Evolutionary conservation across 2,329 filamentous ascomycete species (phyloP).

Genomic region (Paracorniculantispora psalliotae): DNA sequence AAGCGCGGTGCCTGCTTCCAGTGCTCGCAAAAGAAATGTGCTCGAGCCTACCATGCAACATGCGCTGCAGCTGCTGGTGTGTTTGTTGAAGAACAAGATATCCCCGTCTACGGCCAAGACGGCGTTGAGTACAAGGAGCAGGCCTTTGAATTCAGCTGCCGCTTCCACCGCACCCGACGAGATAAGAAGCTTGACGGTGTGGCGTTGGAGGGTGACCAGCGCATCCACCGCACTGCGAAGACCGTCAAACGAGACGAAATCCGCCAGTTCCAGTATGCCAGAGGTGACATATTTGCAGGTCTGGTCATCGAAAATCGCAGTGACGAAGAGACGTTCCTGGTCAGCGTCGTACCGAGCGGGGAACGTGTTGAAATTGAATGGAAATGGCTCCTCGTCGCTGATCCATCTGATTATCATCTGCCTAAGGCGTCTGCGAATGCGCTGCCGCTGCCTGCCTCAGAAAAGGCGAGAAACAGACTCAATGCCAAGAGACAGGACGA

Average conservation of each 20-base stretch:
- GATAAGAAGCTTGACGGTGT: slow-evolving; percentile 69
- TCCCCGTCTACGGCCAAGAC: slow-evolving; percentile 84
- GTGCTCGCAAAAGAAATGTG: slow-evolving; percentile 91
- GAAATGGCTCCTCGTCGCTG: slow-evolving; percentile 75
- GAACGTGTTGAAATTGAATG: slow-evolving; percentile 75
- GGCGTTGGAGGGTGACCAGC: slow-evolving; percentile 63
- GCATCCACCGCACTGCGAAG: slow-evolving; percentile 63
- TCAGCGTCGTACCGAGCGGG: slow-evolving; percentile 80
- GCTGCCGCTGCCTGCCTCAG: slow-evolving; percentile 62
- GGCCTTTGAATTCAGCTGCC: slow-evolving; percentile 88
- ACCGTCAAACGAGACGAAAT: slow-evolving; percentile 67
- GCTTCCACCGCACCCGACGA: slow-evolving; percentile 86
- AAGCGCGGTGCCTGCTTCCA: slow-evolving; percentile 96
- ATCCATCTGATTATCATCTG: slow-evolving; percentile 64
- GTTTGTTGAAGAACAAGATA: slow-evolving; percentile 79
- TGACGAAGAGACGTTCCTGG: slow-evolving; percentile 68
- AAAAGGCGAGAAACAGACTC: slow-evolving; percentile 60
- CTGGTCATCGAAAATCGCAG: slow-evolving; percentile 77
- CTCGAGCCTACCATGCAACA: slow-evolving; percentile 88
- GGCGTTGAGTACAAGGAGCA: slow-evolving; percentile 89
- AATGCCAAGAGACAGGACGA: slow-evolving; percentile 60
- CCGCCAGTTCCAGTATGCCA: slow-evolving; percentile 79
- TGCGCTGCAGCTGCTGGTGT: slow-evolving; percentile 91
- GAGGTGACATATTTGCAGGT: slow-evolving; percentile 86
- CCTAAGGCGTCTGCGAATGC: slow-evolving; percentile 71